phyloP scores from a whole-genome alignment of 2,329 filamentous ascomycete species.

The Arachnomyces sp. region DNA sequence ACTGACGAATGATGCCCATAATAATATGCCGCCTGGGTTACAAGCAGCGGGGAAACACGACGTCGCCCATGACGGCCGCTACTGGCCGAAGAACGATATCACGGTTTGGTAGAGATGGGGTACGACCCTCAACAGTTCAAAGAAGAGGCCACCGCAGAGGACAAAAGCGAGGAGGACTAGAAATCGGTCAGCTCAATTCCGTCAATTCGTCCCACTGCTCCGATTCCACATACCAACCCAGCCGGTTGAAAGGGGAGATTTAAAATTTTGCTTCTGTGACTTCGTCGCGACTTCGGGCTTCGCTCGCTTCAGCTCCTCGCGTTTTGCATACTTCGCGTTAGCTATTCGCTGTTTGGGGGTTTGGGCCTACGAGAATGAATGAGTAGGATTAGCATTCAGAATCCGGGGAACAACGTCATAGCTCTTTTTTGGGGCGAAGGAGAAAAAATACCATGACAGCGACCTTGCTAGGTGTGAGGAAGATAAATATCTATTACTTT shows the following conservation, averaged over 20 bases:
- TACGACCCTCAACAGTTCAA: slow-evolving; percentile 47
- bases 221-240: slow-evolving; percentile 51
- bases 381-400: neutral
- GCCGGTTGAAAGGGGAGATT: slow-evolving; percentile 48
- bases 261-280: slow-evolving; percentile 40
- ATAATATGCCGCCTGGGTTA: too few relatives aligned
- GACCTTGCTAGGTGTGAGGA: too few relatives aligned
- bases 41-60: too few relatives aligned
- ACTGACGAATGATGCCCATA: neutral
- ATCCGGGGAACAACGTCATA: neutral
- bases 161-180: slow-evolving; percentile 56
- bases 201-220: neutral
- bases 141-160: slow-evolving; percentile 53
- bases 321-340: slow-evolving; percentile 54
- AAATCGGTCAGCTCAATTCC: neutral
- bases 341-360: slow-evolving; percentile 59
- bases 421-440: too few relatives aligned
- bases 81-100: slow-evolving; percentile 20
- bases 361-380: slow-evolving; percentile 30
- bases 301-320: slow-evolving; percentile 54
- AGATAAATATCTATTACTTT: too few relatives aligned
- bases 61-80: slow-evolving; percentile 13
- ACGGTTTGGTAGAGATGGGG: slow-evolving; percentile 34
- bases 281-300: slow-evolving; percentile 41
- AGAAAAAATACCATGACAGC: too few relatives aligned